Evolutionary conservation across 1,284 basidiomycete species (phyloP).

Genomic region (Ustilago loliicola): DNA sequence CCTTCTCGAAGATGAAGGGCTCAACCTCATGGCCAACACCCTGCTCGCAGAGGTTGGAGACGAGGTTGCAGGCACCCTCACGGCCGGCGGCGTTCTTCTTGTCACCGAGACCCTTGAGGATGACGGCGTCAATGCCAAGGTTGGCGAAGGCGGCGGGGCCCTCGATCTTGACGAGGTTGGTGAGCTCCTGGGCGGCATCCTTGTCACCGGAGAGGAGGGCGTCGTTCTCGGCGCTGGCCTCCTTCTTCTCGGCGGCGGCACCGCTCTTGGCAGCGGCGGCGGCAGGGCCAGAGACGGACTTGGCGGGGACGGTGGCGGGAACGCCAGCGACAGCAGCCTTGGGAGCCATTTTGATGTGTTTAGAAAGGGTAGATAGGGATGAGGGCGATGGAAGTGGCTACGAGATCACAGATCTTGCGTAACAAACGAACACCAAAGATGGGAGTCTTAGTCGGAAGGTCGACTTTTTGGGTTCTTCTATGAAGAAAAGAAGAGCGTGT

Average conservation of each 20-base stretch:
- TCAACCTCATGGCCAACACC: constrained; percentile 88
- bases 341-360: constrained; percentile 52
- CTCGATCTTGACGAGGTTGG: constrained; percentile 74
- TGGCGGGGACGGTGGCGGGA: constrained; percentile 66
- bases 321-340: constrained; percentile 62
- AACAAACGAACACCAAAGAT: constrained; percentile 28
- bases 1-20: constrained; percentile 87
- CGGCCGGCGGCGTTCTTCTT: constrained; percentile 80
- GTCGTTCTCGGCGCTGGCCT: constrained; percentile 71
- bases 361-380: neutral
- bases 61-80: constrained; percentile 79
- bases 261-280: constrained; percentile 69
- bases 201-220: constrained; percentile 70
- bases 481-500: constrained; percentile 36
- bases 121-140: constrained; percentile 83
- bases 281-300: constrained; percentile 65
- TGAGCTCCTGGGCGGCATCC: constrained; percentile 72
- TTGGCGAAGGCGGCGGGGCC: constrained; percentile 85
- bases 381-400: constrained; percentile 16
- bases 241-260: constrained; percentile 68
- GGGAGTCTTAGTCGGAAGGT: constrained; percentile 33
- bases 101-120: constrained; percentile 78
- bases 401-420: constrained; percentile 30
- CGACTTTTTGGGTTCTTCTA: constrained; percentile 42
- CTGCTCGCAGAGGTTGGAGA: constrained; percentile 79